Percentiles rank a stretch among this genome's conserved stretches.
Evolutionary conservation across 352 stramenopile species (phyloP).

Genomic region (Pythium periplocum): DNA sequence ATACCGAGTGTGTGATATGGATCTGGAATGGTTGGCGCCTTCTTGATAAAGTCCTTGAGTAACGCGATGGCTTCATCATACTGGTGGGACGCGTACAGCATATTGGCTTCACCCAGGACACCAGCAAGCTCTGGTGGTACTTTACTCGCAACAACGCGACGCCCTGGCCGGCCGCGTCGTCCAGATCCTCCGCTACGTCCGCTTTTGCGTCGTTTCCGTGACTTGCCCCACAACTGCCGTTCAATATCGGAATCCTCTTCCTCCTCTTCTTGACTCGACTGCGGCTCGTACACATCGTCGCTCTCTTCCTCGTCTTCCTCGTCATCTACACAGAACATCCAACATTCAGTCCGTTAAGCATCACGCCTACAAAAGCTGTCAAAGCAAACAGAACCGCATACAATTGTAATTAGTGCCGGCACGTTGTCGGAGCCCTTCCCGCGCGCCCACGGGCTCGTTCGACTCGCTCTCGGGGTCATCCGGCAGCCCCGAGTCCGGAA

Average conservation of each 20-base stretch:
- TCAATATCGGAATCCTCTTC: conserved; percentile 86
- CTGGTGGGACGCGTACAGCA: conserved; percentile 83
- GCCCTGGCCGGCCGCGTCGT: conserved; percentile 28
- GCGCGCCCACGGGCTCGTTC: conserved; percentile 8
- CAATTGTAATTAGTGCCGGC: background rate
- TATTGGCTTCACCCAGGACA: conserved; percentile 80
- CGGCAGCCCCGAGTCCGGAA: conserved; percentile 18
- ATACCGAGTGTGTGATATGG: conserved; percentile 84
- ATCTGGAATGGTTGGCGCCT: conserved; percentile 80
- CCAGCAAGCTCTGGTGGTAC: conserved; percentile 72
- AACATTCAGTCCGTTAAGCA: too few species aligned
- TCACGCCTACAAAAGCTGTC: too few species aligned
- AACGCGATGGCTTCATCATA: conserved; percentile 76
- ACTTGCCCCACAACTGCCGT: conserved; percentile 73
- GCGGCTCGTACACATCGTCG: conserved; percentile 52
- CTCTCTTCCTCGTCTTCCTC: conserved; percentile 30
- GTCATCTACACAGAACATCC: background rate
- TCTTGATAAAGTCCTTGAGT: conserved; percentile 88
- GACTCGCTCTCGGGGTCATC: conserved; percentile 23
- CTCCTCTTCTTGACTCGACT: conserved; percentile 61
- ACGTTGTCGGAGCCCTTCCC: conserved; percentile 15
- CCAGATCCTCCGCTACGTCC: conserved; percentile 23
- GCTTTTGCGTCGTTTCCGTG: conserved; percentile 38
- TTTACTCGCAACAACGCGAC: conserved; percentile 66
- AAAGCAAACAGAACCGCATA: too few species aligned